These are phyloP conservation scores for Rutidosis leptorrhynchoides DNA, from an alignment of 129 eudicot genomes.

Conservation along the genomic window DNA sequence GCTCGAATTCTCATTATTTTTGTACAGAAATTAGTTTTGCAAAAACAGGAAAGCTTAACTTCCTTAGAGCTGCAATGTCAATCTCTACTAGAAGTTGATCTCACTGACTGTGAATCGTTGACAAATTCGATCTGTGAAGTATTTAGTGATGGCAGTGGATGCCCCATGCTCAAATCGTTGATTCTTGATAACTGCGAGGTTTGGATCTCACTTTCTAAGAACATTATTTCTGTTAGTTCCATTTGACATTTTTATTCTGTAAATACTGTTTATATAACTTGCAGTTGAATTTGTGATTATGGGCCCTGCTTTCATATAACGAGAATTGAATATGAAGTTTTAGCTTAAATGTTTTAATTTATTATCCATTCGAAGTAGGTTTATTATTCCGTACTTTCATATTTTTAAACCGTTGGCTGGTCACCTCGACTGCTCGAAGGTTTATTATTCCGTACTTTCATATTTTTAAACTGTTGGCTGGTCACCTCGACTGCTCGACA, in stretches of 20 bases:
- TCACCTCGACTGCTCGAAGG: background rate
- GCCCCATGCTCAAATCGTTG: slow-evolving; percentile 78
- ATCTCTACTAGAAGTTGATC: slow-evolving; percentile 76
- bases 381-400: background rate
- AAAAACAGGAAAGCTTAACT: slow-evolving; percentile 93
- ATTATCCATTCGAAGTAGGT: too few species aligned
- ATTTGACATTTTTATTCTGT: background rate
- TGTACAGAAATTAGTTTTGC: slow-evolving; percentile 79
- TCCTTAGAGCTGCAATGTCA: slow-evolving; percentile 74
- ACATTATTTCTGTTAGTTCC: background rate
- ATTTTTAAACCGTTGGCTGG: background rate
- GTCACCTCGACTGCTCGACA: background rate
- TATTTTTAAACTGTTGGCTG: background rate
- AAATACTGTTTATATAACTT: background rate
- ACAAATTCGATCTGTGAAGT: slow-evolving; percentile 83
- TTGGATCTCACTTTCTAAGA: slow-evolving; percentile 18
- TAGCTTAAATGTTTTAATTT: too few species aligned
- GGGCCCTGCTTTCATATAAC: background rate
- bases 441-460: background rate
- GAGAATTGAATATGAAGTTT: background rate
- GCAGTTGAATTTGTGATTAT: background rate
- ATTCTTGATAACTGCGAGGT: slow-evolving; percentile 94
- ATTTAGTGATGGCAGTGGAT: slow-evolving; percentile 87
- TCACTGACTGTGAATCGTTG: slow-evolving; percentile 85
- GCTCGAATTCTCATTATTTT: slow-evolving; percentile 20